Percentiles rank a stretch among this genome's conserved stretches.
phyloP scores from a whole-genome alignment of 2,329 filamentous ascomycete genomes.

The Daldinia eschscholtzii region DNA sequence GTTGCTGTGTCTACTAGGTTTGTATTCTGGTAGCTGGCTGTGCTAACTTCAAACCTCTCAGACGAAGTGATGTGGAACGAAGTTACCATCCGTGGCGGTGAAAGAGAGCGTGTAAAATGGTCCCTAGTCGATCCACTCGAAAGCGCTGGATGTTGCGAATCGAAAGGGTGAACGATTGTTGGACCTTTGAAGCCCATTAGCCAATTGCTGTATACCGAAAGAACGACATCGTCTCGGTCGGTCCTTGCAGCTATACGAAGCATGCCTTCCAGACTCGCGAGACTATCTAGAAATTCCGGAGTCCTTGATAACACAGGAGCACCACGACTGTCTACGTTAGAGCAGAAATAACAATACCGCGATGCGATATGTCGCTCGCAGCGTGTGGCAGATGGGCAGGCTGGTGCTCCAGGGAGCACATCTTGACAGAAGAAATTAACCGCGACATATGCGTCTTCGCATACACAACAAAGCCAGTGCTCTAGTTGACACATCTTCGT shows the following conservation, averaged over 20 bases:
- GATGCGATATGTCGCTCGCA: conserved; percentile 3
- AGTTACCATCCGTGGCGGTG: neutral
- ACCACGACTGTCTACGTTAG: neutral
- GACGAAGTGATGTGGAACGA: neutral
- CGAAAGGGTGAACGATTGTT: neutral
- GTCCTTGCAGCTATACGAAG: neutral
- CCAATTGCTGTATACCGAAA: conserved; percentile 3
- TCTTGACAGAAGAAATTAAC: neutral
- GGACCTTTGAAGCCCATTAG: neutral
- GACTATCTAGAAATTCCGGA: neutral
- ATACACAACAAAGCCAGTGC: conserved; percentile 8
- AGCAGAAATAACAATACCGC: neutral
- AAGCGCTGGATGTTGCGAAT: neutral
- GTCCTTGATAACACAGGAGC: neutral
- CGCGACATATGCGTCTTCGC: neutral
- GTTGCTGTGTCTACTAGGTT: neutral
- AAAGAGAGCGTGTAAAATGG: neutral
- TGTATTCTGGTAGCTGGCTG: neutral
- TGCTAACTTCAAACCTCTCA: neutral
- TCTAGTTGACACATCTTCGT: conserved; percentile 6
- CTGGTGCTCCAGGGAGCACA: neutral
- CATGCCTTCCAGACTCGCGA: conserved; percentile 1
- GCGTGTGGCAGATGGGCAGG: neutral
- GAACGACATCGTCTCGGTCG: neutral
- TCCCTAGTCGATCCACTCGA: neutral